Evolutionary conservation across 2,329 filamentous ascomycete species (phyloP), one percentile per base, ranked within the genome.

Genomic region (Colletotrichum paranaense): DNA sequence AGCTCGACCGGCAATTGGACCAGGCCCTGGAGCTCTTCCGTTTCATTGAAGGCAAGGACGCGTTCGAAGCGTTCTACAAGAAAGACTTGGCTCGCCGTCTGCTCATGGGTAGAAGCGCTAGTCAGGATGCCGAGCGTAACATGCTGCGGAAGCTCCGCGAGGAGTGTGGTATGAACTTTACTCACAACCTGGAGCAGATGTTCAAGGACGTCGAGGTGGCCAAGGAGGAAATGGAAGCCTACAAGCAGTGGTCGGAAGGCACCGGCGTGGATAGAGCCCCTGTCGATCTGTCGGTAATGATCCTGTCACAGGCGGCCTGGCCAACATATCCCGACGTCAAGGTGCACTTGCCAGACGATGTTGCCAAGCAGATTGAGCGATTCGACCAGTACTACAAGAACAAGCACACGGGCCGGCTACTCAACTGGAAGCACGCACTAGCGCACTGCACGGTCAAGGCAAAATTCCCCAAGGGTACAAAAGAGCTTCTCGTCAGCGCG

Each of bases 51-150:
- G 97, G 97, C 76, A 99, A 99, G 82, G 96, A 97, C 68, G 94
- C 98, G 0, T 99, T 99, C 75, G 97, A 99, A 81, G 96, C 97
- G 1, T 99, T 99, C 81, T 99, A 99, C 89, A 99, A 99, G 86
- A 97, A 97, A 79, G 97, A 98, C 79, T 88, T 99, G 63, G 96
- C 97, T 1, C 90, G 95, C 19, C 90, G 97, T 59, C 85, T 99
- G 55, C 88, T 99, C 68, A 95, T 98, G 94, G 93, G 93, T 52
- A 91, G 95, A 75, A 98, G 95, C 80, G 95, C 96, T 26, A 98
- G 95, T 79, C 94, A 96, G 68, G 97, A 99, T 82, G 96, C 97
- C 0, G 97, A 99, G 84, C 91, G 95, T 75, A 97, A 93, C 83
- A 99, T 99, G 97, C 89, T 99, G 60, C 89, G 94, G 30, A 94